phyloP scores from a whole-genome alignment of 257 asterid genomes.

The Catharanthus roseus region DNA sequence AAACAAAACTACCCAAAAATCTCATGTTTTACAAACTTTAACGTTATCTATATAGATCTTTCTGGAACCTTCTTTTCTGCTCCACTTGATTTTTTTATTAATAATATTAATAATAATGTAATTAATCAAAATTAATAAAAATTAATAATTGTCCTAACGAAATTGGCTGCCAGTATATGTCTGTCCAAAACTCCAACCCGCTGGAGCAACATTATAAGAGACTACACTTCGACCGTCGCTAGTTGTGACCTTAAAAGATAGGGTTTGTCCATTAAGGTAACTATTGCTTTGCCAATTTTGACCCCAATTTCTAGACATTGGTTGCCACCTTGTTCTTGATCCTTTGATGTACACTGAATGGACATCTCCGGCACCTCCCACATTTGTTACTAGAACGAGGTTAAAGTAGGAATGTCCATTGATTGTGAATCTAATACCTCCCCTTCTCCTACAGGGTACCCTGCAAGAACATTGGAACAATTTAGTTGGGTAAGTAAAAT shows the following conservation, averaged over 20 bases:
- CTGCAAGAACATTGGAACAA: conserved; percentile 22
- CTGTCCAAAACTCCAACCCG: conserved; percentile 79
- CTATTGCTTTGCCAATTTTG: conserved; percentile 93
- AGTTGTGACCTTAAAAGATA: conserved; percentile 69
- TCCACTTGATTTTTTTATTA: too few relatives aligned
- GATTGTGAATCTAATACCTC: conserved; percentile 79
- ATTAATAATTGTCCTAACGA: conserved; percentile 29
- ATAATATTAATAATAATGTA: too few relatives aligned
- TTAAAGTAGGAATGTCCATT: conserved; percentile 88
- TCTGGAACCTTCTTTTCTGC: too few relatives aligned
- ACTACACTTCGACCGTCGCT: conserved; percentile 72
- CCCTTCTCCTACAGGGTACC: conserved; percentile 87
- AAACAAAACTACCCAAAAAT: too few relatives aligned
- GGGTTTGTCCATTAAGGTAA: conserved; percentile 77
- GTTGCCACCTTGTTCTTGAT: conserved; percentile 75
- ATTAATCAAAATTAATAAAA: too few relatives aligned
- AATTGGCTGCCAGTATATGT: conserved; percentile 69
- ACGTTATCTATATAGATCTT: too few relatives aligned
- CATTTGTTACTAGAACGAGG: conserved; percentile 77
- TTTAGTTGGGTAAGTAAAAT: too few relatives aligned
- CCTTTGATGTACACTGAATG: conserved; percentile 75
- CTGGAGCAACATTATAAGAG: conserved; percentile 72
- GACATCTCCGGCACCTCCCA: conserved; percentile 88
- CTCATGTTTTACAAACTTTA: too few relatives aligned
- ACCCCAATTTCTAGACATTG: conserved; percentile 96